Percentiles rank a stretch among this genome's conserved stretches.
These are phyloP conservation scores for Cercospora nicotianae DNA, from an alignment of 2,329 filamentous ascomycete species.

Conservation along the genomic window DNA sequence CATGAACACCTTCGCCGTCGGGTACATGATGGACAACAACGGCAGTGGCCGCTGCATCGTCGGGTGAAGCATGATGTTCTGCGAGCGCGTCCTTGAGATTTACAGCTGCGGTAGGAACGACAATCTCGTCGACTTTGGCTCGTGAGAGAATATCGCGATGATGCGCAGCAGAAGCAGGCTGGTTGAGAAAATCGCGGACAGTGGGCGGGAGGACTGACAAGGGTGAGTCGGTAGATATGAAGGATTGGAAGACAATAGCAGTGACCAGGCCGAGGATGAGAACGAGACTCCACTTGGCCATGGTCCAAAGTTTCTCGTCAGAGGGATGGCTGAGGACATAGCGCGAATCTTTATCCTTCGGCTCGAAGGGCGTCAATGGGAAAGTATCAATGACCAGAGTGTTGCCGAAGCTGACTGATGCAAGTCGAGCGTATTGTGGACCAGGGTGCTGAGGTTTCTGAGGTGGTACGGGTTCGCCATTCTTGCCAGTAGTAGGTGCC, in stretches of 20 bases:
- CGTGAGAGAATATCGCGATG: constrained; percentile 18
- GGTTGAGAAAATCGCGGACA: constrained; percentile 41
- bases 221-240: constrained; percentile 47
- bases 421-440: constrained; percentile 70
- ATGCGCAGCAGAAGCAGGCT: constrained; percentile 23
- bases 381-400: constrained; percentile 78
- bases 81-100: constrained; percentile 19
- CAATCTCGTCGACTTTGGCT: constrained; percentile 16
- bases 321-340: constrained; percentile 66
- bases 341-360: constrained; percentile 55
- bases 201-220: constrained; percentile 49
- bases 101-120: constrained; percentile 6
- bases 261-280: constrained; percentile 64
- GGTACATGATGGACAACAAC: constrained; percentile 42
- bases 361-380: constrained; percentile 57
- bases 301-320: constrained; percentile 54
- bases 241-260: constrained; percentile 63
- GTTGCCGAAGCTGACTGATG: constrained; percentile 77
- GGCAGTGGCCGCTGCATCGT: constrained; percentile 33
- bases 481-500: constrained; percentile 30
- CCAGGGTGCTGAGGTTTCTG: constrained; percentile 33
- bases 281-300: constrained; percentile 57
- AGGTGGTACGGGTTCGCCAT: constrained; percentile 22
- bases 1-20: constrained; percentile 40
- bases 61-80: constrained; percentile 27